A percentile compares a stretch with the other conserved stretches of the same genome.
Conservation (phyloP, 768 basidiomycete genomes). For the Trametes sanguinea region DNA sequence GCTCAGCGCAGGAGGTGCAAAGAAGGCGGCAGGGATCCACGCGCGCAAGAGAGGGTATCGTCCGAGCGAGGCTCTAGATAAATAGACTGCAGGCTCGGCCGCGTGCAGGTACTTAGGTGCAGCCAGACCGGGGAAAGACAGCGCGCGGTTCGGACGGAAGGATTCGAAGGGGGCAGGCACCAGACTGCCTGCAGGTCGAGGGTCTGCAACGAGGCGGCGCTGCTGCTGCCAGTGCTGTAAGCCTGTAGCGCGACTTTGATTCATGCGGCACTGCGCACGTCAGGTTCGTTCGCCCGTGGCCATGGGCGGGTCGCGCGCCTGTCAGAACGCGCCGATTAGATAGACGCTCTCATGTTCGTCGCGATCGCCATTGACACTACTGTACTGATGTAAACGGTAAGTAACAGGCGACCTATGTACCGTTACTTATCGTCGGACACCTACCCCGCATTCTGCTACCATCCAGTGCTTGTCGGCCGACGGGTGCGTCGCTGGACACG, state of each 20-base stretch:
- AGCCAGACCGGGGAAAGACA: too few species aligned
- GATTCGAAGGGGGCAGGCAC: background rate
- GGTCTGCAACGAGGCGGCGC: slow-evolving; percentile 11
- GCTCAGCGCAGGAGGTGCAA: too few species aligned
- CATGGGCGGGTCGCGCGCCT: background rate
- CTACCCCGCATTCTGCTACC: slow-evolving; percentile 3
- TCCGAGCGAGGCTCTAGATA: too few species aligned
- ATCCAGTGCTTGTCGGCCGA: background rate
- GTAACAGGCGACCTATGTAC: background rate
- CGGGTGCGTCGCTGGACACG: background rate
- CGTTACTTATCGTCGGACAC: background rate
- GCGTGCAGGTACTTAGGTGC: too few species aligned
- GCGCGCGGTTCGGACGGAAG: too few species aligned
- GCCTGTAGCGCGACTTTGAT: background rate
- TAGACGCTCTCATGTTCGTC: background rate
- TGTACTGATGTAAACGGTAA: too few species aligned
- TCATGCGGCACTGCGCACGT: background rate
- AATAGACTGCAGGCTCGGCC: too few species aligned
- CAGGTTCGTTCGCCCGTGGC: background rate
- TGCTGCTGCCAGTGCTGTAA: too few species aligned
- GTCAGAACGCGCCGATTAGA: slow-evolving; percentile 1
- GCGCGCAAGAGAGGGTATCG: too few species aligned
- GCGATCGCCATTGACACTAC: too few species aligned
- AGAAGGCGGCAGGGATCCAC: too few species aligned
- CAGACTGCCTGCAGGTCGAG: slow-evolving; percentile 2